Percentiles rank a stretch among this genome's conserved stretches.
phyloP scores from a whole-genome alignment of 345 rosid genomes.

The rapeseed (Brassica napus) region DNA sequence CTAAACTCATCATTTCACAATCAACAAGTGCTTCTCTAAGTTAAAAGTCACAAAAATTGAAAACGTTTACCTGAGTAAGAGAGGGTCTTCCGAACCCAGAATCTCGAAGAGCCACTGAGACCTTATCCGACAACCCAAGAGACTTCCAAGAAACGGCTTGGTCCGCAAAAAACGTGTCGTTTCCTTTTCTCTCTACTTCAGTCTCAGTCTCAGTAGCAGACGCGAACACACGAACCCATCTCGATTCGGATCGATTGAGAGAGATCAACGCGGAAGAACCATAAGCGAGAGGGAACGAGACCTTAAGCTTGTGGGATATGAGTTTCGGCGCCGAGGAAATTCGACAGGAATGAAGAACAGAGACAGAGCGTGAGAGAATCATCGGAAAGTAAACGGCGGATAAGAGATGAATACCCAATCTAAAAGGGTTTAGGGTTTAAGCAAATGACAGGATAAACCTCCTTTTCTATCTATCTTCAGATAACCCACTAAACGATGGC shows the following conservation, averaged over 20 bases:
- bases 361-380: conserved; percentile 53
- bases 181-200: conserved; percentile 36
- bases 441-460: conserved; percentile 5
- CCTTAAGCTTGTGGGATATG: conserved; percentile 43
- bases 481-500: background rate
- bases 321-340: conserved; percentile 46
- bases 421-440: background rate
- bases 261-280: conserved; percentile 39
- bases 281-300: conserved; percentile 39
- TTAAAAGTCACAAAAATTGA: background rate
- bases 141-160: conserved; percentile 75
- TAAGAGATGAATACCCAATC: background rate
- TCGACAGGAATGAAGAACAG: conserved; percentile 46
- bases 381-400: conserved; percentile 20
- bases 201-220: conserved; percentile 40
- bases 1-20: background rate
- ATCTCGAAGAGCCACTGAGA: conserved; percentile 59
- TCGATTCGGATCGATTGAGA: conserved; percentile 37
- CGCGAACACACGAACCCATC: conserved; percentile 41
- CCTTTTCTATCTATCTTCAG: background rate
- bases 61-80: conserved; percentile 62
- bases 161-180: conserved; percentile 64
- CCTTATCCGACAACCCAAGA: conserved; percentile 67
- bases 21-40: background rate
- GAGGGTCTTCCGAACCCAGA: conserved; percentile 83